Base-by-base conservation (phyloP, 176 grass and related monocot genomes). In the Lolium multiflorum region DNA sequence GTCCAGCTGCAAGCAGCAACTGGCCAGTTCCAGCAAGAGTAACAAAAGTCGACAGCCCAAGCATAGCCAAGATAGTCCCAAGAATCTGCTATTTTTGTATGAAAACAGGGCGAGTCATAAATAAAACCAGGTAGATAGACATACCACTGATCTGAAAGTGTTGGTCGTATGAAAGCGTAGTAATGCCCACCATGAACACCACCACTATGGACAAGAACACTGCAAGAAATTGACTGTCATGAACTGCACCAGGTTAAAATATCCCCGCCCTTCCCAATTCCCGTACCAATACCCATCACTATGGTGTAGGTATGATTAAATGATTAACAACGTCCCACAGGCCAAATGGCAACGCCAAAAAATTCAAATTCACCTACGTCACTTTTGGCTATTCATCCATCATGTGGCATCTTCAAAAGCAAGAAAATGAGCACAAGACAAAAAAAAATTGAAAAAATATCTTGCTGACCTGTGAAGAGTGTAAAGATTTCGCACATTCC, bases 151-250 rank as follows among this genome's bases (percentile, higher is more conserved):
- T 98, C 97, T 78, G 94, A 94, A 39, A 98, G 93, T 39, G 92
- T 96, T 68, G 97, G 97, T 78, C 94, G 90, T 84, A 98, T 96
- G 72, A 98, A 98, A 81, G 97, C 97, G 78, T 98, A 98, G 75
- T 98, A 98, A 88, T 98, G 97, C 54, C 97, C 97, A 82, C 94
- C 97, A 62, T 98, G 97, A 87, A 98, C 92, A 81, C 97, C 97
- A 14, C 97, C 96, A 16, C 97, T 98, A 87, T 96, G 94, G 63
- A 96, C 97, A 88, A 99, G 96, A 83, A 98, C 96, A 74, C 96
- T 98, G 89, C 59, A 95, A 84, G 31, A 81, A 22, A 79, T 39
- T 43, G 82, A 49, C 60, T 71, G 15, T 71, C 77, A 86, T 37
- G 17, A 82, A 55, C n/a, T 49, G 54, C 25, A 61, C 9, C 41